phyloP scores from a whole-genome alignment of 441 rosid genomes.

The Populus hybrid region DNA sequence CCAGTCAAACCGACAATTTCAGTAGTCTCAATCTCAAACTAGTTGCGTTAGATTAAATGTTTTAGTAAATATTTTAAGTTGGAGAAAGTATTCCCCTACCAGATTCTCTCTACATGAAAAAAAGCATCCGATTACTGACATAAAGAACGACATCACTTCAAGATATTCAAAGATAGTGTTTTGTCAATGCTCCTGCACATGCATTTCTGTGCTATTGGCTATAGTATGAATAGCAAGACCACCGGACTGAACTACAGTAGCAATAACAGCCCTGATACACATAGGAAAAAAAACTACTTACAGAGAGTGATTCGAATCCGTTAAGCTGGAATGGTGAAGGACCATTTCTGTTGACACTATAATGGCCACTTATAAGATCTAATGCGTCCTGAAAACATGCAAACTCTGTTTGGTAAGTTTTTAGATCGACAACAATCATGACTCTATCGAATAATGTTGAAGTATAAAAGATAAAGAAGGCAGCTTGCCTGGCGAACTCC shows the following conservation, averaged over 20 bases:
- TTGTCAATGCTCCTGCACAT: not conserved
- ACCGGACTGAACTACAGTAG: not conserved
- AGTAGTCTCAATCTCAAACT: not conserved
- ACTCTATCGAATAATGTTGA: not conserved
- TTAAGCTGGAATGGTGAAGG: slow-evolving; percentile 81
- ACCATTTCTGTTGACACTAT: slow-evolving; percentile 56
- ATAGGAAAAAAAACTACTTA: slow-evolving; percentile 29
- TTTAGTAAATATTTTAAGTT: not conserved
- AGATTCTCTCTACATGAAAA: not conserved
- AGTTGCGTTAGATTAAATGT: no score
- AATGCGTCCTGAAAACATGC: slow-evolving; percentile 67
- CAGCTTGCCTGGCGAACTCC: slow-evolving; percentile 90
- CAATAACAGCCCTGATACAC: not conserved
- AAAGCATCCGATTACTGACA: not conserved
- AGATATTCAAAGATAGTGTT: not conserved
- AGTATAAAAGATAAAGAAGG: slow-evolving; percentile 6
- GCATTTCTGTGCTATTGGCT: no score
- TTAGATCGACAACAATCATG: slow-evolving; percentile 4
- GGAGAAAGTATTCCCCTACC: not conserved
- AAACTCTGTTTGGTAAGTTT: slow-evolving; percentile 7
- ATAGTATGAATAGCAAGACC: not conserved
- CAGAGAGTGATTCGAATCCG: slow-evolving; percentile 65
- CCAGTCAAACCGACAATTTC: no score
- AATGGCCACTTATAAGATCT: slow-evolving; percentile 91
- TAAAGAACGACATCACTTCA: not conserved